Evolutionary conservation across 2,329 filamentous ascomycete species (phyloP).

Genomic region (Aspergillus spinulosporus): DNA sequence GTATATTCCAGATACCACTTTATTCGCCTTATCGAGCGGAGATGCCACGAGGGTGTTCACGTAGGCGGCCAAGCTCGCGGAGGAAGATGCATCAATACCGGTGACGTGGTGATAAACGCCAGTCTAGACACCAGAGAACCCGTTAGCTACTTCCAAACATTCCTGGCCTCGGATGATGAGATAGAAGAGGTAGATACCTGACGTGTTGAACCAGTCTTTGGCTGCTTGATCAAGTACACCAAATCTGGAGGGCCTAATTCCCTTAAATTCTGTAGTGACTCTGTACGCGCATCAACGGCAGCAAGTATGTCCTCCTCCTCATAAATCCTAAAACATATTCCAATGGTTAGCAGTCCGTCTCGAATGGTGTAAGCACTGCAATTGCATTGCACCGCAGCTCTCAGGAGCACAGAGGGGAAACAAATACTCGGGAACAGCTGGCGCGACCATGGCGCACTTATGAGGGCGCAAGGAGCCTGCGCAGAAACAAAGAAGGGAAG

Average conservation of each 20-base stretch:
- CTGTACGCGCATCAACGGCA: constrained; percentile 87
- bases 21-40: constrained; percentile 77
- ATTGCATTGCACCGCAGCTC: constrained; percentile 23
- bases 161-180: neutral
- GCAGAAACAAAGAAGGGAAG: constrained; percentile 1
- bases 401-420: constrained; percentile 30
- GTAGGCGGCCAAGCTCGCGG: constrained; percentile 93
- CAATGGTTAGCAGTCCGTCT: constrained; percentile 23
- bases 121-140: constrained; percentile 54
- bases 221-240: constrained; percentile 86
- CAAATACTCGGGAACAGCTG: constrained; percentile 73
- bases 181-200: constrained; percentile 47
- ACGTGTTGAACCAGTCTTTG: constrained; percentile 58
- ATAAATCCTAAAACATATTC: constrained; percentile 68
- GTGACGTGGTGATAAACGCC: constrained; percentile 98
- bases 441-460: constrained; percentile 64
- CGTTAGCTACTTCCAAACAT: constrained; percentile 3
- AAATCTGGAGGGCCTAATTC: constrained; percentile 95
- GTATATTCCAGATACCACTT: constrained; percentile 91
- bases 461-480: constrained; percentile 22
- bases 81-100: constrained; percentile 94
- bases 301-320: constrained; percentile 85
- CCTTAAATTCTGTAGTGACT: constrained; percentile 78
- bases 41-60: constrained; percentile 96
- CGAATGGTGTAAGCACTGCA: constrained; percentile 16